These are phyloP conservation scores for Cyberlindnera nakhonratchasimensis DNA, from an alignment of 805 yeast species.

Conservation along the genomic window DNA sequence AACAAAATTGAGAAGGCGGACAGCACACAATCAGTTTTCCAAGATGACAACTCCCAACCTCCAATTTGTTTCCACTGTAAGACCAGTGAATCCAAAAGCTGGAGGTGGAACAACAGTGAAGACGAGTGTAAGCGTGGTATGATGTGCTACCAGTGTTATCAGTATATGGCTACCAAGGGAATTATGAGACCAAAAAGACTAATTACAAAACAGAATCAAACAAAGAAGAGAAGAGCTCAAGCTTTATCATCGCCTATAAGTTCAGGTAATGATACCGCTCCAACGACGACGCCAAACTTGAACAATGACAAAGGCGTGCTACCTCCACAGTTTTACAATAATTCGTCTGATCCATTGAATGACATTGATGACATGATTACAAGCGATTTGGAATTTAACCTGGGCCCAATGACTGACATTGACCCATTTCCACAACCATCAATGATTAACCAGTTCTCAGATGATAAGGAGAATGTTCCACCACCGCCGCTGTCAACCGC, in stretches of 20 bases:
- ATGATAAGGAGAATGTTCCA: constrained; percentile 38
- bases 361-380: constrained; percentile 31
- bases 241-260: constrained; percentile 23
- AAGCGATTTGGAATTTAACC: constrained; percentile 30
- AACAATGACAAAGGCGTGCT: constrained; percentile 2
- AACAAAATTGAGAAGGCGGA: not conserved
- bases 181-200: constrained; percentile 26
- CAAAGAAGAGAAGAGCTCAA: constrained; percentile 7
- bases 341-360: constrained; percentile 35
- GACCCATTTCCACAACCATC: constrained; percentile 28
- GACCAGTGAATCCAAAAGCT: constrained; percentile 24
- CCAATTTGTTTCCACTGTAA: constrained; percentile 28
- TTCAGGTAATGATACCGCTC: constrained; percentile 21
- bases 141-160: constrained; percentile 26
- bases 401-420: constrained; percentile 30
- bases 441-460: constrained; percentile 4
- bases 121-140: constrained; percentile 25
- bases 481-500: constrained; percentile 23
- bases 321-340: constrained; percentile 13
- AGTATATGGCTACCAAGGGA: constrained; percentile 24
- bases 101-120: constrained; percentile 29
- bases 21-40: constrained; percentile 3
- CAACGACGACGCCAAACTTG: constrained; percentile 19
- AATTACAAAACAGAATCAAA: constrained; percentile 10
- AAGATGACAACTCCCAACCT: constrained; percentile 15